These are phyloP conservation scores for Mucor lusitanicus DNA, from an alignment of 371 early-diverging fungal species.

Conservation along the genomic window DNA sequence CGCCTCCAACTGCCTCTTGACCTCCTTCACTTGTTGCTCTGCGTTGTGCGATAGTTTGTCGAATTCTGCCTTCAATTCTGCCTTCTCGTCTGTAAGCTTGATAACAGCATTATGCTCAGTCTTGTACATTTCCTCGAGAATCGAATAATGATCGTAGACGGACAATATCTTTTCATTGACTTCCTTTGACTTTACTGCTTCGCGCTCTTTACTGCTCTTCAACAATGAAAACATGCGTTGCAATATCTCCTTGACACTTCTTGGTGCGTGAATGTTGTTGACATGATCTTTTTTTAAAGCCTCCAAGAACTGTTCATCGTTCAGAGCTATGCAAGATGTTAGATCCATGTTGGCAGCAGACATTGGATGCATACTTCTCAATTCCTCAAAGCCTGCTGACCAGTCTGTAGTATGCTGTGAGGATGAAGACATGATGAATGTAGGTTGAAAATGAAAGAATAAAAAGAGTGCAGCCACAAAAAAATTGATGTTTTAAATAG, in stretches of 20 bases:
- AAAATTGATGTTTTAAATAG: background rate
- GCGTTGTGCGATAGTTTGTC: background rate
- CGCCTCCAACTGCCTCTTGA: background rate
- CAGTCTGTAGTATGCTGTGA: background rate
- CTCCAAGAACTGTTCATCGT: background rate
- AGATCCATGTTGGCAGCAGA: background rate
- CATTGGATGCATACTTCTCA: background rate
- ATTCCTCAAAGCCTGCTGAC: background rate
- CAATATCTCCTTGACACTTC: background rate
- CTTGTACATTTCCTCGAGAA: slow-evolving; percentile 1
- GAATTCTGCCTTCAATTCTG: background rate
- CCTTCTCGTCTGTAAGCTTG: background rate
- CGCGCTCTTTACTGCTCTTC: background rate
- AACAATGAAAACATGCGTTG: background rate
- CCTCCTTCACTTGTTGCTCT: background rate
- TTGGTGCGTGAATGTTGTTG: background rate
- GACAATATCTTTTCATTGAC: background rate
- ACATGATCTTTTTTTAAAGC: background rate
- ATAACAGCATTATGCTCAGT: slow-evolving; percentile 1
- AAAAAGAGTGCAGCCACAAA: background rate
- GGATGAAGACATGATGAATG: background rate
- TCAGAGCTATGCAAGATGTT: background rate
- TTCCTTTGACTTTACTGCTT: background rate
- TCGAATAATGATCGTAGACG: slow-evolving; percentile 1
- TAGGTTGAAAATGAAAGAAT: background rate